Base-by-base conservation (phyloP, 2,329 filamentous ascomycete genomes). In the Pseudogymnoascus pannorum region DNA sequence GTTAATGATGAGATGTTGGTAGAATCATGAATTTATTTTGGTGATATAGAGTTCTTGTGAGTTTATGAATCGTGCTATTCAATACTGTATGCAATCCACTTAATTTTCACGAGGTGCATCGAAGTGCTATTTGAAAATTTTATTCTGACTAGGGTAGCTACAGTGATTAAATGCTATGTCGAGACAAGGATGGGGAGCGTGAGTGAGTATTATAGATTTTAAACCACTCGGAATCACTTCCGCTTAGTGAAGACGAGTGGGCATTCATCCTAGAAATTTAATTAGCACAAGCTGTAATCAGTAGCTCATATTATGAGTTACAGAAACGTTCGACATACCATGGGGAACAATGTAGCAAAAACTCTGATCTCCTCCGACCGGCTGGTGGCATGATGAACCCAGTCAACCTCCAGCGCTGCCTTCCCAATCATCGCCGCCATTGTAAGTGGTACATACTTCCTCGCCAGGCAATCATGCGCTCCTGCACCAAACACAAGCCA, bases 361-460 rank as follows among this genome's bases (percentile, higher is more conserved):
- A 36, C 33, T 29, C 20, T 71, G 29, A 82, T 81, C 67, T 81
- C 76, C 63, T 82, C 79, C 0, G 78, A 81, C 20, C 64, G 70
- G 0, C 68, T 66, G 1, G 80, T 82, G 3, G 79, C 73, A 67
- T 80, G 74, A 66, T 82, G 80, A 51, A 67, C 68, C 79, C 79
- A 82, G 58, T 82, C 76, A 1, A 82, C 61, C 61, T 81, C 77
- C 60, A 82, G 38, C 4, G 76, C 69, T 0, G 79, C 80, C 66
- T 80, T 82, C 1, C 79, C 79, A 68, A 82, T 79, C 77, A 82
- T 81, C 2, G 69, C 75, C 0, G 78, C 76, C 77, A 82, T 77
- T 0, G 76, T 75, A 0, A 82, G 71, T 9, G 77, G 79, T 12
- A 82, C 79, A 62, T 81, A 82, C 59, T 71, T 74, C 54, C 74